Conservation (phyloP, 2,329 filamentous ascomycete genomes). For the Pseudopyricularia cyperi region DNA sequence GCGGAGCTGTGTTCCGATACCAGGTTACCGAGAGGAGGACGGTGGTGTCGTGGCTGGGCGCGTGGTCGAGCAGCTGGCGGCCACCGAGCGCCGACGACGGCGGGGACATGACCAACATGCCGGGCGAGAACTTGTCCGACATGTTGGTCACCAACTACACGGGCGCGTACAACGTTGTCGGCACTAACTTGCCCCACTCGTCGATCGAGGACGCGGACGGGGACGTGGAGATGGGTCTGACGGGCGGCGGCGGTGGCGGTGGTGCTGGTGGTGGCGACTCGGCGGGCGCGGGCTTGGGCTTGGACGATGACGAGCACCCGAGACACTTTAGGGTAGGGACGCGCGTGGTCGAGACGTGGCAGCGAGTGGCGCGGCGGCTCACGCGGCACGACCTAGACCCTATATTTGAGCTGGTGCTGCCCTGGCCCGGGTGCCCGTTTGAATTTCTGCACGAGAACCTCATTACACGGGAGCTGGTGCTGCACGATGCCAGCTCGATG, state of each 20-base stretch:
- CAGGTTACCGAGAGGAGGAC: constrained; percentile 5
- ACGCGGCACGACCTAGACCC: constrained; percentile 2
- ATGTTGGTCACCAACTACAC: no score
- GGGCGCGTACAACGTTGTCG: no score
- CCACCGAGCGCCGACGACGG: not conserved
- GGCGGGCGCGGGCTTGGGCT: not conserved
- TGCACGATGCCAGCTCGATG: not conserved
- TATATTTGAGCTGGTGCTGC: not conserved
- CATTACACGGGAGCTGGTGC: constrained; percentile 1
- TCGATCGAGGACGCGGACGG: not conserved
- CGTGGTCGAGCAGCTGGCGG: constrained; percentile 3
- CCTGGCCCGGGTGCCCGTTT: not conserved
- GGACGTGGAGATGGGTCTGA: not conserved
- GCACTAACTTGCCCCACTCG: not conserved
- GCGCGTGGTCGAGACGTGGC: constrained; percentile 1
- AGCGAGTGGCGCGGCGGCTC: not conserved
- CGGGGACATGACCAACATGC: not conserved
- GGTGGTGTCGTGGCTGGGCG: constrained; percentile 7
- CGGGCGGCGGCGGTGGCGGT: not conserved
- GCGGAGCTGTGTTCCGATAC: constrained; percentile 15
- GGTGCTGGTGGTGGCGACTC: not conserved
- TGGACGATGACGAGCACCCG: constrained; percentile 1
- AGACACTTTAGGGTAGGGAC: not conserved
- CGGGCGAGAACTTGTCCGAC: no score
- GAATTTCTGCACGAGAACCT: constrained; percentile 2